phyloP scores from a whole-genome alignment of 192 early-diverging fungal species.

The Entomortierella lignicola region DNA sequence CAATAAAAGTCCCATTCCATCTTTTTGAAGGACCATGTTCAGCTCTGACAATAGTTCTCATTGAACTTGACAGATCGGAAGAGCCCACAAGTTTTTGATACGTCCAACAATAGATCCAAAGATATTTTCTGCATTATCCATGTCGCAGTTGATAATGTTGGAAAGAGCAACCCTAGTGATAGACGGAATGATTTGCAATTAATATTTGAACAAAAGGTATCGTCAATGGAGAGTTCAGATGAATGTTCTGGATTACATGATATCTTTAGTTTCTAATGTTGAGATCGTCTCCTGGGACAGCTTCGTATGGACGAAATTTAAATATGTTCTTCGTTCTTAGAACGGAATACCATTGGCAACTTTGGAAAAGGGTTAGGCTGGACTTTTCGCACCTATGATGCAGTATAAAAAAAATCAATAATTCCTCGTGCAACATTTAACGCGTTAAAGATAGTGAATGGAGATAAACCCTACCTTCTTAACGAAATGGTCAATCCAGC shows the following conservation, averaged over 20 bases:
- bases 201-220: not conserved
- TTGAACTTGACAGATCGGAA: not conserved
- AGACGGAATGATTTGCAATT: not conserved
- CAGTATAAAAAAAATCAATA: too few relatives aligned
- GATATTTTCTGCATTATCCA: not conserved
- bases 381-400: not conserved
- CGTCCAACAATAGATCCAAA: not conserved
- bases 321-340: not conserved
- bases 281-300: not conserved
- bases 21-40: not conserved
- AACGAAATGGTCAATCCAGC: too few relatives aligned
- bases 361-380: not conserved
- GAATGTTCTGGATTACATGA: too few relatives aligned
- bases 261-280: not conserved
- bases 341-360: not conserved
- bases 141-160: not conserved
- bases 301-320: not conserved
- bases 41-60: not conserved
- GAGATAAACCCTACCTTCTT: too few relatives aligned
- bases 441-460: too few relatives aligned
- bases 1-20: not conserved
- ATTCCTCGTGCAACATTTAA: too few relatives aligned
- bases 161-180: constrained; percentile 1
- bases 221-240: not conserved
- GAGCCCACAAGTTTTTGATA: not conserved